Base-by-base conservation (phyloP, 352 stramenopile species). In the Phytopythium chamaehyphon region DNA sequence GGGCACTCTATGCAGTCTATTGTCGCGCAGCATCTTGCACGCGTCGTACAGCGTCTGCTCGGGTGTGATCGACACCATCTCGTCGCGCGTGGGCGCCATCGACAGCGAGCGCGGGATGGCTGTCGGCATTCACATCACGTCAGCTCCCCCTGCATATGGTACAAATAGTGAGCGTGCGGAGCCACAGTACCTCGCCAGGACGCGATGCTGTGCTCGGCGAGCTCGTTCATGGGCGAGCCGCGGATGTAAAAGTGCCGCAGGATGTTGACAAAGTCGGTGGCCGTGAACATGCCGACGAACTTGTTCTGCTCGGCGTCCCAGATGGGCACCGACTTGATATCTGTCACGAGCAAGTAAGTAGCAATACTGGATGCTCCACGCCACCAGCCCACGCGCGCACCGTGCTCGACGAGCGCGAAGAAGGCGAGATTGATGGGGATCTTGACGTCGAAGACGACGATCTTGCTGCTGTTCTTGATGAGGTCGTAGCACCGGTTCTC, bases 361-460 rank as follows among this genome's bases (percentile, higher is more conserved):
- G 43, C n/a, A 50, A 18, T 33, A 9, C 28, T 33, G 5, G 28
- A 5, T 33, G 28, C 28, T 9, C 28, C 28, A 10, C 28, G 5
- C 28, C 28, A 5, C 28, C 28, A 5, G 28, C 28, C 5, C 28
- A 9, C 28, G 48, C 16, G 31, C 15, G 57, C 65, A 98, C 94
- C 96, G 77, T 99, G 96, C 69, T 99, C 96, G n/a, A 99, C 94
- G 31, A 99, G 78, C 14, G 96, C 96, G 71, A 98, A 99, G 82
- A 99, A 99, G 28, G 96, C 96, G 36, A 99, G 73, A 61, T 99
- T 98, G 61, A 99, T 98, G 18, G 96, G 96, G 73, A 99, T 99
- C 65, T 97, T 97, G 43, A 97, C 95, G 69, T 99, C 96, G 75
- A 99, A 99, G 8, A 99, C 96, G 19, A 98, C 96, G 19, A 98